Percentiles rank a stretch among this genome's conserved stretches.
Conservation (phyloP, 257 asterid species). For the Solanum peruvianum region DNA sequence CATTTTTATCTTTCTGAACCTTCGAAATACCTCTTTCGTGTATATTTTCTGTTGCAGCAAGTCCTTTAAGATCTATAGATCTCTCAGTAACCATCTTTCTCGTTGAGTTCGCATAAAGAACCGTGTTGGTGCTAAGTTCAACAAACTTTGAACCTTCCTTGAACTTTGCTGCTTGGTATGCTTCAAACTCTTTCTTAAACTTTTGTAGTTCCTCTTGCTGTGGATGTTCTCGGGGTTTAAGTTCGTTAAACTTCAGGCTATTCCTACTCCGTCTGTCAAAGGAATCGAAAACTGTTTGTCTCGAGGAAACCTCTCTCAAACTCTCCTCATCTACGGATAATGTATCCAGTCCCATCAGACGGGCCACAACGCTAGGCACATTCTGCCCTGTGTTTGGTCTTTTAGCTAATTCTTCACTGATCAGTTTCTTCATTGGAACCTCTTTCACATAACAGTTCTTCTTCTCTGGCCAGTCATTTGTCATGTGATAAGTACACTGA, state of each 20-base stretch:
- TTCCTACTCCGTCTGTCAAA: slow-evolving; percentile 14
- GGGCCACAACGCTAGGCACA: slow-evolving; percentile 80
- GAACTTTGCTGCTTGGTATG: slow-evolving; percentile 68
- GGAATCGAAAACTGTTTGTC: slow-evolving; percentile 23
- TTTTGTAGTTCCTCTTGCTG: slow-evolving; percentile 90
- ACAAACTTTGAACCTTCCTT: slow-evolving; percentile 45
- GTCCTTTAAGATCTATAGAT: not conserved
- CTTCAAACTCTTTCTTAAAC: slow-evolving; percentile 92
- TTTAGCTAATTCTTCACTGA: slow-evolving; percentile 49
- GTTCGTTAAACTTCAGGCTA: slow-evolving; percentile 24
- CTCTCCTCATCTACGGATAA: slow-evolving; percentile 42
- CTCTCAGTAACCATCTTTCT: slow-evolving; percentile 15
- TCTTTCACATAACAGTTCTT: slow-evolving; percentile 30
- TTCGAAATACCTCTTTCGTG: not conserved
- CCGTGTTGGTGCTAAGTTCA: slow-evolving; percentile 33
- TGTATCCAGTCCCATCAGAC: slow-evolving; percentile 89
- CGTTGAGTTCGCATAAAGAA: slow-evolving; percentile 31
- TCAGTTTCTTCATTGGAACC: slow-evolving; percentile 67
- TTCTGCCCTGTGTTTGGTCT: slow-evolving; percentile 38
- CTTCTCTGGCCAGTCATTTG: slow-evolving; percentile 27
- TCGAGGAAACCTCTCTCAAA: slow-evolving; percentile 17
- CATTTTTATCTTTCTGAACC: not conserved
- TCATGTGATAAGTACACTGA: slow-evolving; percentile 46
- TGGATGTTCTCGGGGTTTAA: slow-evolving; percentile 80
- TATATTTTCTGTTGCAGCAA: not conserved